Percentiles rank a stretch among this genome's conserved stretches.
Conservation (phyloP, 257 asterid species). For the Thymus mandschuricus region DNA sequence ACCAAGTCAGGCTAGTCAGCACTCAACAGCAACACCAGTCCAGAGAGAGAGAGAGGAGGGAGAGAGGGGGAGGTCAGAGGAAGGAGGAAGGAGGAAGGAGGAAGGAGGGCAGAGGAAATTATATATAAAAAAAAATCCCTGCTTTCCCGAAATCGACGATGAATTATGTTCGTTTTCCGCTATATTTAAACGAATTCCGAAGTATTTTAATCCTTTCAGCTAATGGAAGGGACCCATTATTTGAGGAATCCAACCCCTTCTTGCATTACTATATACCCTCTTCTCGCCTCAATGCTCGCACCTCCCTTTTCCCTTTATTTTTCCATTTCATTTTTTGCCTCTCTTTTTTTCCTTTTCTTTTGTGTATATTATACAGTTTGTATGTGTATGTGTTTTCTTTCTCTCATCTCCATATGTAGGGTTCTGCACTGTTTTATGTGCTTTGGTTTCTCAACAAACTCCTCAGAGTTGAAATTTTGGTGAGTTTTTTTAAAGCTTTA, state of each 20-base stretch:
- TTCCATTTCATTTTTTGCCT: neutral
- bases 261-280: constrained; percentile 37
- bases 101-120: neutral
- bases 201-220: constrained; percentile 37
- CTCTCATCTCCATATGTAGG: constrained; percentile 32
- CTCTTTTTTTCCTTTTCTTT: neutral
- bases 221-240: constrained; percentile 46
- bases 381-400: constrained; percentile 4
- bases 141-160: constrained; percentile 55
- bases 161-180: constrained; percentile 32
- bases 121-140: neutral
- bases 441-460: constrained; percentile 28
- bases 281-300: constrained; percentile 53
- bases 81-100: neutral
- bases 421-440: constrained; percentile 26
- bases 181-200: neutral
- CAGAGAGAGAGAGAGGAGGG: neutral
- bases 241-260: constrained; percentile 38
- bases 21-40: constrained; percentile 6
- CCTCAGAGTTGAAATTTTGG: constrained; percentile 23
- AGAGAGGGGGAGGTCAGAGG: neutral
- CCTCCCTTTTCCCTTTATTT: constrained; percentile 27
- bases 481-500: constrained; percentile 24
- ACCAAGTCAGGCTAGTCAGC: constrained; percentile 30
- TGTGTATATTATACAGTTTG: constrained; percentile 12